Evolutionary conservation across 306 rosid species (phyloP), one percentile per base, ranked within the genome.

Genomic region (Begonia loranthoides): DNA sequence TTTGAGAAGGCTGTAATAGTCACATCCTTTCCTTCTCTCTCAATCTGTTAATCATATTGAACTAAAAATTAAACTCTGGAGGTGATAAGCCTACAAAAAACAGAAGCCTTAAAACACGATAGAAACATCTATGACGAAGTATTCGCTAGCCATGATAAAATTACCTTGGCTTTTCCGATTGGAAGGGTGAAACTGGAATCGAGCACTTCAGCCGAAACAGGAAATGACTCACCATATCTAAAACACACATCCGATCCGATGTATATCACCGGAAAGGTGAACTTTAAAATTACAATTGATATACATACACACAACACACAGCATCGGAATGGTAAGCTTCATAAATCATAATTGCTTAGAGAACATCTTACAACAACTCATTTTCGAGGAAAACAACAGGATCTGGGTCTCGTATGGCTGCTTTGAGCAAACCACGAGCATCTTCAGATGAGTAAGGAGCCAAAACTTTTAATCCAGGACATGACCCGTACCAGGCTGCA

Each of bases 1-100:
- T 83, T 92, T 17, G 99, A 92, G 58, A 72, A 92, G 45, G 99
- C 88, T 24, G 96, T 92, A 61, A 92, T 83, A 34, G 99, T 92
- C 71, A 92, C 92, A 72, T 92, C 99, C 72, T 80, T 86, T 54
- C 99, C 99, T 83, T 86, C 99, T 72, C 80, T 83, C 78, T 92
- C 99, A 51, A 92, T 80, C 99, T 92, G 78, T 54, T n/a, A 56
- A 52, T 2, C 14, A 51, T 11, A 57, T 56, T 36, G 4, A 52
- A 57, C 56, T 43, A 11, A 43, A 43, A 43, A 43, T 28, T 28
- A 28, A 28, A 28, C 36, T 28, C 9, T 28, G 36, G 36, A 5
- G 36, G 5, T 28, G 36, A 28, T 28, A 43, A n/a, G 15, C 47
- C n/a, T 13, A 43, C 0, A n/a, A 43, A 43, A 43, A 11, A n/a